Percentiles rank a stretch among this genome's conserved stretches.
phyloP scores from a whole-genome alignment of 768 basidiomycete species.

The Cytidiella melzeri region DNA sequence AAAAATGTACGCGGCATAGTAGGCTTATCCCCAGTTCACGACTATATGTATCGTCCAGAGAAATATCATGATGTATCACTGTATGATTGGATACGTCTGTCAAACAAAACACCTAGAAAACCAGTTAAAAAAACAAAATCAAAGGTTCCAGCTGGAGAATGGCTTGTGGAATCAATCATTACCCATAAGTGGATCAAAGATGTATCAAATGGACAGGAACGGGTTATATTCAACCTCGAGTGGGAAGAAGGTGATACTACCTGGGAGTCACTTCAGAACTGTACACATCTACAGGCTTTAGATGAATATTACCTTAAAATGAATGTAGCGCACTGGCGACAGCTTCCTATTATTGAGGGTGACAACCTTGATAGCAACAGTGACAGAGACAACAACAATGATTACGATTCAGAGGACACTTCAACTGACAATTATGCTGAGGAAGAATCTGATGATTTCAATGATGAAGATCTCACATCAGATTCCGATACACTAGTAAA shows the following conservation, averaged over 20 bases:
- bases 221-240: not conserved
- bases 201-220: not conserved
- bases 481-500: too few species aligned
- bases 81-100: slow-evolving; percentile 19
- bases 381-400: not conserved
- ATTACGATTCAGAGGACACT: not conserved
- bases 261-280: not conserved
- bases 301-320: not conserved
- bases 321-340: not conserved
- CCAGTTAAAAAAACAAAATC: not conserved
- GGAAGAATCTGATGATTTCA: not conserved
- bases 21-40: not conserved
- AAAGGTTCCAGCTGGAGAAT: not conserved
- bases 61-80: slow-evolving; percentile 12
- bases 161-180: not conserved
- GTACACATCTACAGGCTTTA: not conserved
- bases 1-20: not conserved
- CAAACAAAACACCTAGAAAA: not conserved
- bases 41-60: slow-evolving; percentile 14
- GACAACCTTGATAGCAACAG: not conserved
- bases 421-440: not conserved
- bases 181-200: slow-evolving; percentile 13
- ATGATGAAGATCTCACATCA: not conserved
- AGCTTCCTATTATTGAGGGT: not conserved
- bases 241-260: not conserved